These are phyloP conservation scores for Heritiera littoralis DNA, from an alignment of 345 rosid genomes.

Conservation along the genomic window DNA sequence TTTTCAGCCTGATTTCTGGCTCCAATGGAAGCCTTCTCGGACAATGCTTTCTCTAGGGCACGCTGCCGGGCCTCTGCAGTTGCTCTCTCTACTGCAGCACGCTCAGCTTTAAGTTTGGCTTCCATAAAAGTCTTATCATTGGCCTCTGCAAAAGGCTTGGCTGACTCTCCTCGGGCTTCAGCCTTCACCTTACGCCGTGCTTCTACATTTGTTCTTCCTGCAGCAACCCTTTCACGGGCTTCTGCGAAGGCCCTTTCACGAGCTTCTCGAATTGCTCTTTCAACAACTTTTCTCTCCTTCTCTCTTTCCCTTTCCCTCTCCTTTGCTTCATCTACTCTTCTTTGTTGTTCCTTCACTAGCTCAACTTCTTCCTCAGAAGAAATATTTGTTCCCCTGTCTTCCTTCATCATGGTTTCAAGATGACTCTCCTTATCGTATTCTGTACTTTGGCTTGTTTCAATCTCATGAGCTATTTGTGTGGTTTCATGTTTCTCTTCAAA, in stretches of 20 bases:
- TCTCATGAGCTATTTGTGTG: slow-evolving; percentile 28
- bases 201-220: slow-evolving; percentile 65
- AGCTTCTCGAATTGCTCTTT: slow-evolving; percentile 92
- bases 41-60: slow-evolving; percentile 79
- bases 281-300: slow-evolving; percentile 78
- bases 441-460: slow-evolving; percentile 29
- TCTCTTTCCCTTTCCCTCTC: slow-evolving; percentile 58
- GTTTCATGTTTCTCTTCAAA: slow-evolving; percentile 38
- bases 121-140: slow-evolving; percentile 55
- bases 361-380: slow-evolving; percentile 43
- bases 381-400: slow-evolving; percentile 45
- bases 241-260: slow-evolving; percentile 93
- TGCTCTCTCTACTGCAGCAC: slow-evolving; percentile 95
- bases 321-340: slow-evolving; percentile 53
- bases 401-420: slow-evolving; percentile 38
- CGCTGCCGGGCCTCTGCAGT: slow-evolving; percentile 63
- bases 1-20: slow-evolving; percentile 52
- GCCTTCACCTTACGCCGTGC: slow-evolving; percentile 49
- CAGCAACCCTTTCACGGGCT: slow-evolving; percentile 74
- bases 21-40: slow-evolving; percentile 49
- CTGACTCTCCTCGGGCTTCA: slow-evolving; percentile 56
- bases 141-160: slow-evolving; percentile 50
- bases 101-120: slow-evolving; percentile 77
- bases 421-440: slow-evolving; percentile 41
- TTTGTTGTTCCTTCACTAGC: slow-evolving; percentile 35